These are phyloP conservation scores for Pseudocercospora cruenta DNA, from an alignment of 2,329 filamentous ascomycete genomes.

Conservation along the genomic window DNA sequence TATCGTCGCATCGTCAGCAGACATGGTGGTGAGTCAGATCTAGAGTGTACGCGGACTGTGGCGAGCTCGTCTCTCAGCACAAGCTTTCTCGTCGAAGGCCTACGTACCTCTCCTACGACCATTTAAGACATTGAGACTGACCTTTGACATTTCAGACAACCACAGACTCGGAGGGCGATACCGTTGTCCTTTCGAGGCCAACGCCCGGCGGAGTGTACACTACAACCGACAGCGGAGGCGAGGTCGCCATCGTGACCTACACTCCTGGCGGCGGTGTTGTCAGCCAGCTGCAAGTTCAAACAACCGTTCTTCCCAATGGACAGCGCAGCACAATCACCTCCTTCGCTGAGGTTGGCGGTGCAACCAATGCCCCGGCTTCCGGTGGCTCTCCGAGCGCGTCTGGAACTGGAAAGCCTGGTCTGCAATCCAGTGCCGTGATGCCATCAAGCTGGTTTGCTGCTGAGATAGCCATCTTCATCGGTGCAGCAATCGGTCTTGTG, in stretches of 20 bases:
- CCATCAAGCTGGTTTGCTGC: constrained; percentile 32
- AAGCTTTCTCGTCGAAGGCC: not conserved
- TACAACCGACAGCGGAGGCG: constrained; percentile 45
- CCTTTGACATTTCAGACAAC: constrained; percentile 29
- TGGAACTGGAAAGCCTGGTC: constrained; percentile 34
- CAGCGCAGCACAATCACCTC: constrained; percentile 48
- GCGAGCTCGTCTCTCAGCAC: not conserved
- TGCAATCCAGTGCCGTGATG: constrained; percentile 45
- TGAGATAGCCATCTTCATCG: constrained; percentile 39
- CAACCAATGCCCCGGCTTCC: constrained; percentile 20
- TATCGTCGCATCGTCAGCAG: constrained; percentile 44
- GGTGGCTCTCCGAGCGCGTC: constrained; percentile 13
- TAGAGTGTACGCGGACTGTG: not conserved
- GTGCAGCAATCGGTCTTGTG: constrained; percentile 39
- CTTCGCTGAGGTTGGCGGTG: constrained; percentile 46
- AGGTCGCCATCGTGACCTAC: constrained; percentile 51
- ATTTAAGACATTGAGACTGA: not conserved
- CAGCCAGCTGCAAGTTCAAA: constrained; percentile 44
- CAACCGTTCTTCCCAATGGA: constrained; percentile 41
- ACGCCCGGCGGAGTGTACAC: constrained; percentile 25
- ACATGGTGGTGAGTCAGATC: constrained; percentile 28
- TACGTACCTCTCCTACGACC: not conserved
- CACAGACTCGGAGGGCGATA: constrained; percentile 45
- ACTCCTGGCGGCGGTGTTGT: constrained; percentile 49
- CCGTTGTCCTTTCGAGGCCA: constrained; percentile 39